Evolutionary conservation across 1,284 basidiomycete genomes (phyloP), one percentile per base, ranked within the genome.

Genomic region (Austropuccinia psidii): DNA sequence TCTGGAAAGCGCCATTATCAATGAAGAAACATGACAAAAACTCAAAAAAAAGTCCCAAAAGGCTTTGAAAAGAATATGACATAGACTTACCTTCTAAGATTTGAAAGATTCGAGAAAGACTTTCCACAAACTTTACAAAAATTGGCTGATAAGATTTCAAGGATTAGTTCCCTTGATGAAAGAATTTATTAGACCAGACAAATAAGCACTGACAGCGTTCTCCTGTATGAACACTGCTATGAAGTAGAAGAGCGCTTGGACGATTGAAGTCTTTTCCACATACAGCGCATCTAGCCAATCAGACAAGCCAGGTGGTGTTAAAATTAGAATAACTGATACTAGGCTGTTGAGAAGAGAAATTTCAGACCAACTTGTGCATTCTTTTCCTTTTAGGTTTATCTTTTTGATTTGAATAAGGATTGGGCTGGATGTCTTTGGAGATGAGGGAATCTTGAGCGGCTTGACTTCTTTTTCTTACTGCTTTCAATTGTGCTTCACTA

Each of bases 211-310:
- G 24, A 70, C 68, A 60, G 49, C 68, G 49, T 61, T 70, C 68
- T 1, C 68, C 68, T 11, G 68, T 70, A 61, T 70, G 68, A 15
- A 70, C 68, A 8, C 54, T 70, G 33, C 54, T 33, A 45, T 70
- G 68, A 39, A 70, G 45, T 29, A 70, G 31, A 29, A 70, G 50
- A 19, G 68, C 68, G 27, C 68, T 70, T n/a, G 68, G 68, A 5
- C 68, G 55, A 37, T 70, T 70, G 43, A 70, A 70, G 31, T 70
- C 68, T 57, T 70, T 70, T 2, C 68, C 68, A 33, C 68, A 70
- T 19, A 61, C 47, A 27, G 33, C 17, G 31, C 68, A 70, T 21
- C 68, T 70, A 58, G 27, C 6, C 37, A 45, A 2, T 21, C n/a
- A 45, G 31, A 15, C 8, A 13, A 35, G 41, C 24, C 15, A 60